These are phyloP conservation scores for Sporothrix luriei DNA, from an alignment of 2,329 filamentous ascomycete species.

Conservation along the genomic window DNA sequence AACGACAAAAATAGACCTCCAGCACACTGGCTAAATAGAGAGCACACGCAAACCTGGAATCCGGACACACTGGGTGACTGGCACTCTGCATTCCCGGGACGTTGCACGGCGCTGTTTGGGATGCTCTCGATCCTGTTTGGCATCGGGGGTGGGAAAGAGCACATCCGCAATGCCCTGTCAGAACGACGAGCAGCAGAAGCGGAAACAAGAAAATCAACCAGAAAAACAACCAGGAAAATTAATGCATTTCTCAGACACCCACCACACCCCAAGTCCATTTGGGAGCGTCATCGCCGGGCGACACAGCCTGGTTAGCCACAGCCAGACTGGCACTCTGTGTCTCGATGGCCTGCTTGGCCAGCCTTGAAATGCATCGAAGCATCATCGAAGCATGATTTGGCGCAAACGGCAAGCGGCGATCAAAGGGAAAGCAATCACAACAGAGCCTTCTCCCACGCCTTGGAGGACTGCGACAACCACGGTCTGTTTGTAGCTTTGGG, in stretches of 20 bases:
- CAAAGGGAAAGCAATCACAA: too few species aligned
- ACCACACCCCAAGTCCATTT: conserved; percentile 51
- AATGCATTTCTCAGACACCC: background rate
- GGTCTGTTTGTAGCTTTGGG: too few species aligned
- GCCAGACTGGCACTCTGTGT: conserved; percentile 74
- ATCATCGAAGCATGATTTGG: too few species aligned
- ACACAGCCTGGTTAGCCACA: conserved; percentile 88
- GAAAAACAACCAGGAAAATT: background rate
- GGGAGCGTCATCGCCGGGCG: conserved; percentile 81
- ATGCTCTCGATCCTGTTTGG: background rate
- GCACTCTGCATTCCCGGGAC: background rate
- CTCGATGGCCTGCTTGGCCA: conserved; percentile 59
- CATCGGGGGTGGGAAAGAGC: background rate
- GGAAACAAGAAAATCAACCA: background rate
- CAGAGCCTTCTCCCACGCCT: too few species aligned
- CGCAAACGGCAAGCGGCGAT: too few species aligned
- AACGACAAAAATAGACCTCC: background rate
- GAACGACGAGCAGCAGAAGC: background rate
- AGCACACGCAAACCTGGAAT: background rate
- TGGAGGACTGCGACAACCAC: too few species aligned
- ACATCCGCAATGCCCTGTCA: background rate
- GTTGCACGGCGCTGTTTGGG: background rate
- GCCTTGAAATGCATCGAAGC: too few species aligned
- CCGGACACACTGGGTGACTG: background rate
- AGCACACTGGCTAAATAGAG: background rate